phyloP scores from a whole-genome alignment of 805 yeast species.

The Barnettozyma wickerhamii region DNA sequence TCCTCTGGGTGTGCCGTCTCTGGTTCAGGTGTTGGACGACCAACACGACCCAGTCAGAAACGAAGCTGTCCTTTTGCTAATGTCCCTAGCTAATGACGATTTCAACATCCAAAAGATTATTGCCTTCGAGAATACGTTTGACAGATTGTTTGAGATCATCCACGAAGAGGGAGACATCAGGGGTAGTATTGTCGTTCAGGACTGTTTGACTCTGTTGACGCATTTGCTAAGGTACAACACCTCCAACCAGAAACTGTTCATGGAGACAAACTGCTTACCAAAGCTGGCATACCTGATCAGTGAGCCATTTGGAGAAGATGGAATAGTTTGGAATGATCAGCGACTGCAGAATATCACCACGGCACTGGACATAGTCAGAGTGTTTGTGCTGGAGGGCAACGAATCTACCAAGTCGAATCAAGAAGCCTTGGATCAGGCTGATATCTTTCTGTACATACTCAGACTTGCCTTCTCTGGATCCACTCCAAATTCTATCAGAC shows the following conservation, averaged over 20 bases:
- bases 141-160: constrained; percentile 71
- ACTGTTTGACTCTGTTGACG: constrained; percentile 71
- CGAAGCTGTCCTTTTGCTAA: constrained; percentile 78
- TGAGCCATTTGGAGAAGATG: constrained; percentile 48
- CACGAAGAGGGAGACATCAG: constrained; percentile 85
- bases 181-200: constrained; percentile 88
- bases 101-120: constrained; percentile 87
- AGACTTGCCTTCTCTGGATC: constrained; percentile 64
- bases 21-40: constrained; percentile 62
- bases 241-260: constrained; percentile 82
- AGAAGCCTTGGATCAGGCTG: constrained; percentile 50
- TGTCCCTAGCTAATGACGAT: constrained; percentile 77
- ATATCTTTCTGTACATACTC: constrained; percentile 60
- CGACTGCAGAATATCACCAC: constrained; percentile 60
- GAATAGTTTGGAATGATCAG: constrained; percentile 74
- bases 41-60: constrained; percentile 82
- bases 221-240: constrained; percentile 77
- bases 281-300: constrained; percentile 57
- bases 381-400: constrained; percentile 71
- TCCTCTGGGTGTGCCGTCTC: constrained; percentile 75
- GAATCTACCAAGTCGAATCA: constrained; percentile 63
- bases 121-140: constrained; percentile 92
- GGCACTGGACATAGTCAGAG: constrained; percentile 65
- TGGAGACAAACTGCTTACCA: constrained; percentile 79
- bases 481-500: constrained; percentile 63